phyloP scores from a whole-genome alignment of 1,284 basidiomycete species.

The Cystobasidium pallidum region DNA sequence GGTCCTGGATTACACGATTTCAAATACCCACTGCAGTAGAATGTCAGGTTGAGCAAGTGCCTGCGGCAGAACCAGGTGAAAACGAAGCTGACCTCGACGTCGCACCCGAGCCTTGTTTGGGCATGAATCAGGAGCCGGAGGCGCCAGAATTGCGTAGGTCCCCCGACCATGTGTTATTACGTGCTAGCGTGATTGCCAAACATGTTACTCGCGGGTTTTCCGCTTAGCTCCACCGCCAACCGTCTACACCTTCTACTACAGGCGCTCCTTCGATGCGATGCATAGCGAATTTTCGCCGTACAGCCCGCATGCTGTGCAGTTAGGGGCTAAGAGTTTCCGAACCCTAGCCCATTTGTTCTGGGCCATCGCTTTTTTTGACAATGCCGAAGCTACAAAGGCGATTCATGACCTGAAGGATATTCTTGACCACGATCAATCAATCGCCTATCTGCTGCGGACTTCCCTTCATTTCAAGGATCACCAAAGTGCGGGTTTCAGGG shows the following conservation, averaged over 20 bases:
- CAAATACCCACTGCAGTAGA: not conserved
- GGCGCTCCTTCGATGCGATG: slow-evolving; percentile 9
- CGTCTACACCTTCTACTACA: slow-evolving; percentile 2
- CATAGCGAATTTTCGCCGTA: slow-evolving; percentile 13
- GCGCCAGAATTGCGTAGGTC: not conserved
- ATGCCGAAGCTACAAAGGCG: not conserved
- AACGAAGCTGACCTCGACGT: not conserved
- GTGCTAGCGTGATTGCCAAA: too few relatives aligned
- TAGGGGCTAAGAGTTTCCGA: not conserved
- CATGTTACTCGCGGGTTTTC: too few relatives aligned
- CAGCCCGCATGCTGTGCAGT: not conserved
- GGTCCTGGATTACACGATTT: not conserved
- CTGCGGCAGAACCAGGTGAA: not conserved
- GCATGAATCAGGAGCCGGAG: not conserved
- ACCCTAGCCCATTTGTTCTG: slow-evolving; percentile 23
- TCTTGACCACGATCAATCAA: slow-evolving; percentile 9
- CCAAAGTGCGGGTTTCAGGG: not conserved
- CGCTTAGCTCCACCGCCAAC: not conserved
- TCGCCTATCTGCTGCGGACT: slow-evolving; percentile 7
- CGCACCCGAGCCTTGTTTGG: not conserved
- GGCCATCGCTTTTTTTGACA: not conserved
- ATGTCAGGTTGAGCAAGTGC: not conserved
- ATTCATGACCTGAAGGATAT: slow-evolving; percentile 3
- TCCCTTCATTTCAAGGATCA: not conserved
- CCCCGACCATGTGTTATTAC: not conserved